These are phyloP conservation scores for Mycena capillaripes DNA, from an alignment of 768 basidiomycete species.

Conservation along the genomic window DNA sequence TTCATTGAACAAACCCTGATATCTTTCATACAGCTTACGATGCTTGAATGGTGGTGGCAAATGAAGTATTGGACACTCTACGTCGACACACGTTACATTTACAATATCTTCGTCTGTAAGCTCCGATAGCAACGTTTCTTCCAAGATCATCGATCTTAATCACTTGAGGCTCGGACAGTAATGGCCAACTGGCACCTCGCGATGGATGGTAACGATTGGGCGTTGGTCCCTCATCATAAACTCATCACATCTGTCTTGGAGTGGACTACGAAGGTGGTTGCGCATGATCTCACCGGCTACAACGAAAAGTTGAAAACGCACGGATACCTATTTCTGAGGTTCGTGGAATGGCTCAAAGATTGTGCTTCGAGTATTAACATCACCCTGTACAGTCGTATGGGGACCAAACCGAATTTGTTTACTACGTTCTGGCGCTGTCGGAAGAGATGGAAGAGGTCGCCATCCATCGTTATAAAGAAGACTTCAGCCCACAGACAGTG, in stretches of 20 bases:
- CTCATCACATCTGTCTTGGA: not conserved
- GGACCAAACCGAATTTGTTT: not conserved
- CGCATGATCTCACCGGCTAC: not conserved
- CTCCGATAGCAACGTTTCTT: too few species aligned
- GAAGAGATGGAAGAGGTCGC: not conserved
- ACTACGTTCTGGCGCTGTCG: not conserved
- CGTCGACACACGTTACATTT: constrained; percentile 1
- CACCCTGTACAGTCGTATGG: not conserved
- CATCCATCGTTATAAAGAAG: not conserved
- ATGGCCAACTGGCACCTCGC: constrained; percentile 7
- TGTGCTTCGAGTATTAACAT: too few species aligned
- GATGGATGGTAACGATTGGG: constrained; percentile 16
- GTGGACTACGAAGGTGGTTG: not conserved
- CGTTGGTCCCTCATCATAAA: not conserved
- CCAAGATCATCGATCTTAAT: not conserved
- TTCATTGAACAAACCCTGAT: not conserved
- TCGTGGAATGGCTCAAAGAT: too few species aligned
- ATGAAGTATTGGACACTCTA: constrained; percentile 1
- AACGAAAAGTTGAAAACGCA: not conserved
- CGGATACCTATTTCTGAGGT: not conserved
- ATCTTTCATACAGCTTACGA: constrained; percentile 1
- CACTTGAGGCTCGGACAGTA: not conserved
- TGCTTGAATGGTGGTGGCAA: constrained; percentile 14
- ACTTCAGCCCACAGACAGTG: not conserved
- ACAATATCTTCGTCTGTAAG: constrained; percentile 2